These are phyloP conservation scores for Nyctanthes arbortristis DNA, from an alignment of 257 asterid species.

Conservation along the genomic window DNA sequence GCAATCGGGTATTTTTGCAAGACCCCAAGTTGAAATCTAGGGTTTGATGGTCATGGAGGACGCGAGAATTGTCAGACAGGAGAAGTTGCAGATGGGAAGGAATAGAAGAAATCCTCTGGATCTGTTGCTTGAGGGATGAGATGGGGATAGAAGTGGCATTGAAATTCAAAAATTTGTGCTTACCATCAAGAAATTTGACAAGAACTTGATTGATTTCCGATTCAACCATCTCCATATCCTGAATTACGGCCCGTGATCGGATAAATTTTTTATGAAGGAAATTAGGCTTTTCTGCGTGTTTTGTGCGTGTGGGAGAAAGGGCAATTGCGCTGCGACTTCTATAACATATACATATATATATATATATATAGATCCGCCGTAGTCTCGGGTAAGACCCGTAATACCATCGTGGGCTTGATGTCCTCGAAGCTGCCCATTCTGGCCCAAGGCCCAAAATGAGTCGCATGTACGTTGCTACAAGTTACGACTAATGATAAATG, in stretches of 20 bases:
- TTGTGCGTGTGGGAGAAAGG: not conserved
- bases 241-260: not conserved
- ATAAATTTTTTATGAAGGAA: not conserved
- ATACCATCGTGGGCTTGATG: too few relatives aligned
- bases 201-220: conserved; percentile 45
- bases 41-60: conserved; percentile 34
- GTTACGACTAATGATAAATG: too few relatives aligned
- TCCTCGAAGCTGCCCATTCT: too few relatives aligned
- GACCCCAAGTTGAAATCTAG: conserved; percentile 30
- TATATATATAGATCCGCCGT: too few relatives aligned
- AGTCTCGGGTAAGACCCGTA: too few relatives aligned
- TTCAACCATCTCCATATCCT: conserved; percentile 27
- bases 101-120: conserved; percentile 59
- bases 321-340: too few relatives aligned
- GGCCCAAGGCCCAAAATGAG: too few relatives aligned
- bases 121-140: conserved; percentile 47
- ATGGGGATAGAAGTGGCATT: conserved; percentile 38
- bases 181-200: conserved; percentile 71
- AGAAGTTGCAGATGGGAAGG: conserved; percentile 63
- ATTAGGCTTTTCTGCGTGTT: not conserved
- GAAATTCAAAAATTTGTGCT: conserved; percentile 62
- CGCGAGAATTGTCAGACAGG: conserved; percentile 30
- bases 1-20: conserved; percentile 11
- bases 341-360: too few relatives aligned
- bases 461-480: too few relatives aligned